Percentiles rank a stretch among this genome's conserved stretches.
phyloP scores from a whole-genome alignment of 1,284 basidiomycete species.

The Microbotryum violaceum region DNA sequence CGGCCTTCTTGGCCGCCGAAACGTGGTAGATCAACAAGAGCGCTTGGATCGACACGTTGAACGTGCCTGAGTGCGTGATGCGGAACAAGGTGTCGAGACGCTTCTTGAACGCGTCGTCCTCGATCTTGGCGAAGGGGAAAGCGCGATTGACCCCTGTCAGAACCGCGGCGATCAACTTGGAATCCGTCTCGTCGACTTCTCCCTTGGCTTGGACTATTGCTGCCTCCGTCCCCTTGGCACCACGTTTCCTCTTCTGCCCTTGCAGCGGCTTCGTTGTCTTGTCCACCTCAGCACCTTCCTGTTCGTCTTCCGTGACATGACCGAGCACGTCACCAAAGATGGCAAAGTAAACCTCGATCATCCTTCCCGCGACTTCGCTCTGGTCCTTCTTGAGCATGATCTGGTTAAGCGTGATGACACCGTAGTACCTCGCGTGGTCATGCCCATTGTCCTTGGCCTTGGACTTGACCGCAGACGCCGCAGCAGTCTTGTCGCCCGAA shows the following conservation, averaged over 20 bases:
- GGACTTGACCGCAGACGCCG: conserved; percentile 34
- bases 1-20: conserved; percentile 44
- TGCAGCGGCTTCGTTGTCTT: conserved; percentile 26
- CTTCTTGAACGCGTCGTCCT: conserved; percentile 60
- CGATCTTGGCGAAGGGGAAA: conserved; percentile 76
- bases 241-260: conserved; percentile 29
- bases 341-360: conserved; percentile 91
- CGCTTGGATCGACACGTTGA: conserved; percentile 94
- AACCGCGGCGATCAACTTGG: conserved; percentile 80
- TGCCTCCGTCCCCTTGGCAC: conserved; percentile 37
- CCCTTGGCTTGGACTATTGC: conserved; percentile 42
- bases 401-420: conserved; percentile 89
- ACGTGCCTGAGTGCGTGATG: conserved; percentile 80
- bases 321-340: conserved; percentile 84
- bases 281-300: conserved; percentile 32
- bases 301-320: conserved; percentile 43
- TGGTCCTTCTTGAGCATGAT: conserved; percentile 61
- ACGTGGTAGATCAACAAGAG: conserved; percentile 88
- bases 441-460: conserved; percentile 46
- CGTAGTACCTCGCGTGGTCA: conserved; percentile 76
- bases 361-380: conserved; percentile 70
- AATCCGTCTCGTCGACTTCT: conserved; percentile 64
- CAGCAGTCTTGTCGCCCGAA: conserved; percentile 35
- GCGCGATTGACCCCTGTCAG: conserved; percentile 93
- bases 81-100: conserved; percentile 92